Conservation (phyloP, 805 yeast species). For the Ogataea zsoltii region DNA sequence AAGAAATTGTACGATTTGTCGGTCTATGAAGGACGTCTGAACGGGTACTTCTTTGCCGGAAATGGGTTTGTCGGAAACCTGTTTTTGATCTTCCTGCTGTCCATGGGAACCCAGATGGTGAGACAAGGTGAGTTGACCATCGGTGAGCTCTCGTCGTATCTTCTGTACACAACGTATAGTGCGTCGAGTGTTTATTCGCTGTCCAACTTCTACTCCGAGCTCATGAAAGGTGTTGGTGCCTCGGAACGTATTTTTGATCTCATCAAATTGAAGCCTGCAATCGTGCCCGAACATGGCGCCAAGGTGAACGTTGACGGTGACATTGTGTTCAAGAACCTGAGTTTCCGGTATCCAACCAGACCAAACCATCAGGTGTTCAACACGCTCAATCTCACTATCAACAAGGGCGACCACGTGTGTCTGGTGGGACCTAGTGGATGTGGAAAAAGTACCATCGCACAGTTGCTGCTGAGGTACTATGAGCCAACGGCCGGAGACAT, state of each 20-base stretch:
- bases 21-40: conserved; percentile 73
- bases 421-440: conserved; percentile 97
- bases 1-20: conserved; percentile 66
- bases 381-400: conserved; percentile 57
- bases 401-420: conserved; percentile 85
- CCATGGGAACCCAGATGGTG: conserved; percentile 83
- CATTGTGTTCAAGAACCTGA: conserved; percentile 62
- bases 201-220: conserved; percentile 87
- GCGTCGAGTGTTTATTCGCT: conserved; percentile 92
- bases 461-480: conserved; percentile 77
- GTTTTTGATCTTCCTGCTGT: conserved; percentile 72
- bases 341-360: conserved; percentile 83
- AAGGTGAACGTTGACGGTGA: conserved; percentile 49
- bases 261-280: conserved; percentile 72
- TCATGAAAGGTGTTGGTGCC: conserved; percentile 98
- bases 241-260: conserved; percentile 89
- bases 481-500: conserved; percentile 72
- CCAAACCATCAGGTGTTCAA: conserved; percentile 67
- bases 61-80: conserved; percentile 85
- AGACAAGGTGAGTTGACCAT: conserved; percentile 71
- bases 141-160: conserved; percentile 88
- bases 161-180: conserved; percentile 93
- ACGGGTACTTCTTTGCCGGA: conserved; percentile 74
- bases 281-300: conserved; percentile 65
- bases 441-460: conserved; percentile 88